These are phyloP conservation scores for Phytomonas francai DNA, from an alignment of 208 protist genomes.

Conservation along the genomic window DNA sequence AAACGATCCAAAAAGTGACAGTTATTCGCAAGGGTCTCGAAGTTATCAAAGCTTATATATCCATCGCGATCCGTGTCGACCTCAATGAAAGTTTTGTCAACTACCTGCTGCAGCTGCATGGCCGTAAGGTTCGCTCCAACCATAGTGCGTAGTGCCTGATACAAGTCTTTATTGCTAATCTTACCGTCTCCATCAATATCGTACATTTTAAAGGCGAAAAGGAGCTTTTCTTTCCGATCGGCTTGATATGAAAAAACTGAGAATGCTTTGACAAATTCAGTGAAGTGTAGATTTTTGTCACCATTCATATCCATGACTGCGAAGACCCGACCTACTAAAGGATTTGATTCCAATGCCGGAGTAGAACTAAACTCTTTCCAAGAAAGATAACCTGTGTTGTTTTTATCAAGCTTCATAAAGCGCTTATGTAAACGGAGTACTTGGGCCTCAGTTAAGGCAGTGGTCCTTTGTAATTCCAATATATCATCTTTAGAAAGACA, in stretches of 20 bases:
- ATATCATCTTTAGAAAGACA: conserved; percentile 52
- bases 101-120: conserved; percentile 92
- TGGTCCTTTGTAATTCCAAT: conserved; percentile 50
- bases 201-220: conserved; percentile 93
- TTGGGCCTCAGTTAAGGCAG: conserved; percentile 73
- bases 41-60: conserved; percentile 91
- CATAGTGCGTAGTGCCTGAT: conserved; percentile 90
- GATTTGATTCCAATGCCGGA: conserved; percentile 72
- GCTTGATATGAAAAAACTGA: conserved; percentile 69
- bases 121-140: conserved; percentile 86
- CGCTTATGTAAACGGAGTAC: conserved; percentile 78
- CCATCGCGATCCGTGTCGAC: conserved; percentile 86
- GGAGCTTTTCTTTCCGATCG: conserved; percentile 73
- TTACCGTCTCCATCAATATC: conserved; percentile 92
- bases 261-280: conserved; percentile 76
- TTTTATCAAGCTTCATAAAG: conserved; percentile 76
- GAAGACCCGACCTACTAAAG: conserved; percentile 75
- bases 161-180: conserved; percentile 92
- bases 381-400: conserved; percentile 61
- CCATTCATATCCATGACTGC: conserved; percentile 72
- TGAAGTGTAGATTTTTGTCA: conserved; percentile 75
- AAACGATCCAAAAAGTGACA: conserved; percentile 79
- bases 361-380: conserved; percentile 63
- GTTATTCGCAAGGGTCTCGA: conserved; percentile 61
- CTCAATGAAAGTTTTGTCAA: conserved; percentile 94